Conservation (phyloP, 805 yeast genomes). For the Alloascoidea africana region DNA sequence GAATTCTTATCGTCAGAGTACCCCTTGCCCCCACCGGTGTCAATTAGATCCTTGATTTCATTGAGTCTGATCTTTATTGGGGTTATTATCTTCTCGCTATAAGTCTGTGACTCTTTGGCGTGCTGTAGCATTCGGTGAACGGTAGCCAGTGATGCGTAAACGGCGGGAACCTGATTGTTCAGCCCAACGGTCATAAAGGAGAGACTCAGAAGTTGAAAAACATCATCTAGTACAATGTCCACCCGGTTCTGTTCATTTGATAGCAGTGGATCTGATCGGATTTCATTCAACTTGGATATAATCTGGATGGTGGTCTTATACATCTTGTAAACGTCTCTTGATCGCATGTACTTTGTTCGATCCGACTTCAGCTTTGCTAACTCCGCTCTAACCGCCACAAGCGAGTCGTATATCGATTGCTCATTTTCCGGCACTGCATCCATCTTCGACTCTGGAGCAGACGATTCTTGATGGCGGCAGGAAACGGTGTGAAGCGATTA, state of each 20-base stretch:
- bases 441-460: too few relatives aligned
- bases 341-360: too few relatives aligned
- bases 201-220: conserved; percentile 73
- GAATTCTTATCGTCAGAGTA: conserved; percentile 14
- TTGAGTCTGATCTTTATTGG: conserved; percentile 63
- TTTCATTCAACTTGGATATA: conserved; percentile 15
- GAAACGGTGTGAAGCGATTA: too few relatives aligned
- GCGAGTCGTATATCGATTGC: too few relatives aligned
- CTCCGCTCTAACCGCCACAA: too few relatives aligned
- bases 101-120: conserved; percentile 64
- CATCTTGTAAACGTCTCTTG: conserved; percentile 15
- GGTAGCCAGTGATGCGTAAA: conserved; percentile 78
- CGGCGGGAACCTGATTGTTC: conserved; percentile 83
- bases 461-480: too few relatives aligned
- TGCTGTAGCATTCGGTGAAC: conserved; percentile 77
- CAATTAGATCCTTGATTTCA: conserved; percentile 54
- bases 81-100: conserved; percentile 67
- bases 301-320: conserved; percentile 16
- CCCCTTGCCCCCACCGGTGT: conserved; percentile 18
- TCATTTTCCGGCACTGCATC: too few relatives aligned
- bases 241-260: conserved; percentile 20
- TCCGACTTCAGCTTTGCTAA: too few relatives aligned
- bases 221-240: conserved; percentile 72
- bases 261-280: conserved; percentile 15
- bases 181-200: conserved; percentile 88